A percentile compares a stretch with the other conserved stretches of the same genome.
phyloP scores from a whole-genome alignment of 2,329 filamentous ascomycete genomes.

The Dothistroma pini region DNA sequence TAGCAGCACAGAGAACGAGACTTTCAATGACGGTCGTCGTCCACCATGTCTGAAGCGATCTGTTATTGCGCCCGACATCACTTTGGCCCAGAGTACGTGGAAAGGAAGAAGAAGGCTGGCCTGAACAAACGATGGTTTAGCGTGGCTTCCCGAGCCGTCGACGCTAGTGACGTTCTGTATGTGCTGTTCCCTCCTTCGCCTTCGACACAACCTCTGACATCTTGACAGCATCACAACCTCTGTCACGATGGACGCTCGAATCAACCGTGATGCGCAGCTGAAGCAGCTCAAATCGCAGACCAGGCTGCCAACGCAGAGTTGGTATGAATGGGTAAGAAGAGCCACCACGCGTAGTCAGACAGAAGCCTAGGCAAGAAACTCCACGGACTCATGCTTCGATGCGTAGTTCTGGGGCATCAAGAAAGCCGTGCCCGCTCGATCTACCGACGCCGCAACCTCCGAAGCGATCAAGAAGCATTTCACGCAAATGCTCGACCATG shows the following conservation, averaged over 20 bases:
- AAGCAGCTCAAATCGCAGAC: conserved; percentile 17
- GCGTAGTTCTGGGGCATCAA: conserved; percentile 13
- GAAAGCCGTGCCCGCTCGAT: conserved; percentile 15
- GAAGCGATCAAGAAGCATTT: conserved; percentile 27
- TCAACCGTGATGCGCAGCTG: conserved; percentile 22
- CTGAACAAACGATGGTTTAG: background rate
- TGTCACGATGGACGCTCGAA: conserved; percentile 23
- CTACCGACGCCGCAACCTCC: conserved; percentile 28
- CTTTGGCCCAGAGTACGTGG: background rate
- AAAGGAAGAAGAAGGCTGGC: background rate
- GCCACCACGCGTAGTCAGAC: background rate
- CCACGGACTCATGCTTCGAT: background rate
- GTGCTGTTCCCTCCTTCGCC: background rate
- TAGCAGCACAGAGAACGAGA: background rate
- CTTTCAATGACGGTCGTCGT: background rate
- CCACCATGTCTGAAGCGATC: background rate
- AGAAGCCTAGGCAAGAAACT: background rate
- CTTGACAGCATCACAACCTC: background rate
- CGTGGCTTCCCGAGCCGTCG: background rate
- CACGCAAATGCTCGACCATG: conserved; percentile 29
- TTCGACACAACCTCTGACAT: background rate
- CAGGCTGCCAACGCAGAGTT: conserved; percentile 21
- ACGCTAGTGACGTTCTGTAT: background rate
- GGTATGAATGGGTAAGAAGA: conserved; percentile 23
- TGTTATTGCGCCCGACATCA: background rate